Evolutionary conservation across 768 basidiomycete genomes (phyloP), one percentile per base, ranked within the genome.

Genomic region (Coprinopsis sp.): DNA sequence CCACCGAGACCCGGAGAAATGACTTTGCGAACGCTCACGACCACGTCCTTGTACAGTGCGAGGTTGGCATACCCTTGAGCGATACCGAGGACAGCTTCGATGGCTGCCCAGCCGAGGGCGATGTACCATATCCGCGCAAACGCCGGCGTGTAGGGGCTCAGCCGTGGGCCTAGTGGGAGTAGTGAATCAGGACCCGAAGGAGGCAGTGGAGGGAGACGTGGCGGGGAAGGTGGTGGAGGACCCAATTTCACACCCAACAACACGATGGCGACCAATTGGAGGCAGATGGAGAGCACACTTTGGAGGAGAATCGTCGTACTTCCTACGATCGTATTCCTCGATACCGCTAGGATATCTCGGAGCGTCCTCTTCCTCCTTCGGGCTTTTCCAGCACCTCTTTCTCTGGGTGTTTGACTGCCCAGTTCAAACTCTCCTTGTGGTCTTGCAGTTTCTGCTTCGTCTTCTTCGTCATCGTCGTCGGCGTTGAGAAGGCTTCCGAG

Each of bases 111-210:
- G 0, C 85, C 84, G 2, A 91, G 68, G 2, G 84, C 82, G 29
- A 87, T 65, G 82, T 82, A 87, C 87, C 88, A 90, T 3, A 85
- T 77, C 24, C 78, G 72, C 18, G 64, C 60, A 66, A 91, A 91
- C 3, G 78, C 76, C n/a, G n/a, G n/a, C n/a, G n/a, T n/a, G n/a
- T n/a, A n/a, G n/a, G n/a, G n/a, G n/a, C n/a, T n/a, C n/a, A n/a
- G n/a, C n/a, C n/a, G n/a, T n/a, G n/a, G n/a, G n/a, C n/a, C n/a
- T n/a, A n/a, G n/a, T n/a, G n/a, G n/a, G n/a, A n/a, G n/a, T n/a
- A n/a, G n/a, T n/a, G n/a, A n/a, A n/a, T n/a, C n/a, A n/a, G n/a
- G n/a, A n/a, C n/a, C n/a, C n/a, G n/a, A n/a, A n/a, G n/a, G n/a
- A n/a, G n/a, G n/a, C n/a, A n/a, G n/a, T n/a, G n/a, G n/a, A n/a